phyloP scores from a whole-genome alignment of 257 asterid genomes.

The Lantana camara region DNA sequence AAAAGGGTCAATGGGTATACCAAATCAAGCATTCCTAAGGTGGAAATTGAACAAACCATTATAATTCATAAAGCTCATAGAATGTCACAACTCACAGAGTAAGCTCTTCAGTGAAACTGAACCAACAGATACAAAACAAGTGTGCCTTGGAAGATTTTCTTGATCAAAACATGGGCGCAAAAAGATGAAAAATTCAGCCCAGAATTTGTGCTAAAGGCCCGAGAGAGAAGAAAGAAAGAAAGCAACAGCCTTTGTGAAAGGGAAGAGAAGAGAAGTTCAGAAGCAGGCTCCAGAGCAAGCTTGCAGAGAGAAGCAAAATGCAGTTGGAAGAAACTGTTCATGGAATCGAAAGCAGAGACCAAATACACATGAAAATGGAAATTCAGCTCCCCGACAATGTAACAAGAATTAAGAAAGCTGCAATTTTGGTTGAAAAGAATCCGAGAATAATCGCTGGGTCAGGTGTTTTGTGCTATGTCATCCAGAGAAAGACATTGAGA shows the following conservation, averaged over 20 bases:
- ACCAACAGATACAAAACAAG: slow-evolving; percentile 27
- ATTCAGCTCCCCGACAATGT: neutral
- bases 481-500: too few species aligned
- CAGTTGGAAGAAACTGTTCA: neutral
- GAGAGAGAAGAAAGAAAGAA: neutral
- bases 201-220: neutral
- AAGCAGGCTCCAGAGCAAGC: slow-evolving; percentile 3
- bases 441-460: slow-evolving; percentile 13
- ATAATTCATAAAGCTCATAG: slow-evolving; percentile 17
- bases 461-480: slow-evolving; percentile 9
- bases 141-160: slow-evolving; percentile 12
- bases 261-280: slow-evolving; percentile 2
- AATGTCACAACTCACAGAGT: neutral
- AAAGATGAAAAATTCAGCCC: slow-evolving; percentile 5
- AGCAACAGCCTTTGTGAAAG: slow-evolving; percentile 18
- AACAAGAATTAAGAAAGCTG: slow-evolving; percentile 19
- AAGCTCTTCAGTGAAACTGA: slow-evolving; percentile 16
- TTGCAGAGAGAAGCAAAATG: neutral
- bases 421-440: slow-evolving; percentile 26
- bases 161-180: slow-evolving; percentile 26
- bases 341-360: neutral
- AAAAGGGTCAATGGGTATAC: slow-evolving; percentile 12
- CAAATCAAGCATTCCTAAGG: slow-evolving; percentile 11
- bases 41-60: slow-evolving; percentile 16
- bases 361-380: neutral